These are phyloP conservation scores for Tuber borchii DNA, from an alignment of 495 filamentous ascomycete genomes.

Conservation along the genomic window DNA sequence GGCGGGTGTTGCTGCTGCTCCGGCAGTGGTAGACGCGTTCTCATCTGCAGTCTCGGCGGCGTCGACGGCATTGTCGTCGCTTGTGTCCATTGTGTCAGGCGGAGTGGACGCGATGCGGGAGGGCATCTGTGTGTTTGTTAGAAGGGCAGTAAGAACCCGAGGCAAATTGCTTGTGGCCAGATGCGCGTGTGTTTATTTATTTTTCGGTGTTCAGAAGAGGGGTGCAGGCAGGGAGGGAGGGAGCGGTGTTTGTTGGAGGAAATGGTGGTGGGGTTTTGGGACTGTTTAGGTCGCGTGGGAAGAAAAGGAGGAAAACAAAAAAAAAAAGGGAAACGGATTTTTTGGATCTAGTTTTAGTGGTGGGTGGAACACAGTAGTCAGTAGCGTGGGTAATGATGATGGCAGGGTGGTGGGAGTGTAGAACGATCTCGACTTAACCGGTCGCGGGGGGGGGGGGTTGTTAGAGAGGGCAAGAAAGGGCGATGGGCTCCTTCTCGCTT, in stretches of 20 bases:
- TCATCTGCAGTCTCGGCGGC: conserved; percentile 44
- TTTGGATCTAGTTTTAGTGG: background rate
- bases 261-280: background rate
- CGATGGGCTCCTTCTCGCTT: background rate
- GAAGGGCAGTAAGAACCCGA: background rate
- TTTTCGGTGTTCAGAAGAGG: background rate
- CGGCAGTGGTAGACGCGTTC: conserved; percentile 15
- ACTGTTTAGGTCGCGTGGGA: background rate
- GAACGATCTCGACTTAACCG: background rate
- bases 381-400: background rate
- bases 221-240: background rate
- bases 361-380: background rate
- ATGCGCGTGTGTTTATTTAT: background rate
- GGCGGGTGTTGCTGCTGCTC: conserved; percentile 7
- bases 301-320: background rate
- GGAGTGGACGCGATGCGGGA: conserved; percentile 35
- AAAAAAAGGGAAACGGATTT: background rate
- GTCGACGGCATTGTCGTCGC: conserved; percentile 17
- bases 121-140: conserved; percentile 23
- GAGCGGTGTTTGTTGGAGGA: background rate
- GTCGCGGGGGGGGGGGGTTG: background rate
- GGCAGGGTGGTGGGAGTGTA: background rate
- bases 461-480: background rate
- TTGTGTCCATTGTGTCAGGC: conserved; percentile 37
- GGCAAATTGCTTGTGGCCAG: background rate